Evolutionary conservation across 148 eudicot species (phyloP).

Genomic region (Euryodendron excelsum): DNA sequence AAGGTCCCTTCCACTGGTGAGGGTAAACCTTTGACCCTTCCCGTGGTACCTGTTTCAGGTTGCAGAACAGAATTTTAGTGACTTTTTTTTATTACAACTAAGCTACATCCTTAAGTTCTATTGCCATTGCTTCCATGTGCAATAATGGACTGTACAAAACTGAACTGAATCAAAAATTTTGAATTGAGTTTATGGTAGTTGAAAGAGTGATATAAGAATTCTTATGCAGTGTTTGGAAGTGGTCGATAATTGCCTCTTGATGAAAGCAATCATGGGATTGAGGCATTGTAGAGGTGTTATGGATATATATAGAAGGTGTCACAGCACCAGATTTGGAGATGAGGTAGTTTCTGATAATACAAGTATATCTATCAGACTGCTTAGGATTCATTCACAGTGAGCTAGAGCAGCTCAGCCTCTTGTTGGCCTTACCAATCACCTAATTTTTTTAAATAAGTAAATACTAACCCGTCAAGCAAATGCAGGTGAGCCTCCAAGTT

Average conservation of each 20-base stretch:
- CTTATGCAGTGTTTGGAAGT: not conserved
- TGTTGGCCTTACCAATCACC: too few species aligned
- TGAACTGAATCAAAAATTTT: too few species aligned
- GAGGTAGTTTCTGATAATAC: too few species aligned
- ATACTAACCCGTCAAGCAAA: slow-evolving; percentile 42
- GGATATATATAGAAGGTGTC: not conserved
- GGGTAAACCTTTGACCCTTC: slow-evolving; percentile 13
- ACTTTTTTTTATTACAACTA: too few species aligned
- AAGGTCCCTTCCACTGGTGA: slow-evolving; percentile 23
- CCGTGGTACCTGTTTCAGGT: slow-evolving; percentile 29
- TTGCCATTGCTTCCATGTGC: not conserved
- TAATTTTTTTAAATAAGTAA: not conserved
- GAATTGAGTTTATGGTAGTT: not conserved
- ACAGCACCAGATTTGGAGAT: not conserved
- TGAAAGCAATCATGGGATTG: not conserved
- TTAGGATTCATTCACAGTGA: not conserved
- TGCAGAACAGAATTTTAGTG: not conserved
- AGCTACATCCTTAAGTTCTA: not conserved
- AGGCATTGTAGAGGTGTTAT: not conserved
- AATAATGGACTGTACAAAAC: not conserved
- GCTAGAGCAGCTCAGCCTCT: not conserved
- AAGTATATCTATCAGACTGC: not conserved
- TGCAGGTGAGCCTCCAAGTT: slow-evolving; percentile 40
- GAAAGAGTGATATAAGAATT: not conserved
- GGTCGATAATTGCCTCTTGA: not conserved